phyloP scores from a whole-genome alignment of 2,329 filamentous ascomycete species.

The Diaporthe citri region DNA sequence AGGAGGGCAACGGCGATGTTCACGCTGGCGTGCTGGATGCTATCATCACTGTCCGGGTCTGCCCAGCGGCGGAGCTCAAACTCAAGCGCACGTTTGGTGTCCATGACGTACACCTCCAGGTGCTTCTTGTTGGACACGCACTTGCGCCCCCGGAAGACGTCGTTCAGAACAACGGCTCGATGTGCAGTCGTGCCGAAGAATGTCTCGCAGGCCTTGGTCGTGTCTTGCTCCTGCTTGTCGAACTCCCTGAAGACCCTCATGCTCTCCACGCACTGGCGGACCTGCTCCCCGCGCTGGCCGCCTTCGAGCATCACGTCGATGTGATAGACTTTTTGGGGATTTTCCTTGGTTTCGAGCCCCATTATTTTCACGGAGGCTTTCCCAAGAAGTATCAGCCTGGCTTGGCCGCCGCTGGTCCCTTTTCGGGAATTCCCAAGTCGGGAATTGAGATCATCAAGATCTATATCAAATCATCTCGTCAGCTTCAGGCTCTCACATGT shows the following conservation, averaged over 20 bases:
- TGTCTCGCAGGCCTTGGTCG: no score
- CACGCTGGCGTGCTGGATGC: not conserved
- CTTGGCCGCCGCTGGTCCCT: fast-evolving
- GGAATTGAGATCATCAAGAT: not conserved
- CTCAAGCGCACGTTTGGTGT: not conserved
- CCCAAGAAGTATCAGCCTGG: not conserved
- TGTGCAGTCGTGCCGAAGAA: not conserved
- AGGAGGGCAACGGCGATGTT: not conserved
- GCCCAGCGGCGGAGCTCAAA: not conserved
- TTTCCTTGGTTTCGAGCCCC: not conserved
- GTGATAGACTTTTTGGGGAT: not conserved
- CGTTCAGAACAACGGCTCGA: not conserved
- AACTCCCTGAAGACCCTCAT: not conserved
- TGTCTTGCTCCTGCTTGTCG: not conserved
- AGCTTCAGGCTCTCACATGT: not conserved
- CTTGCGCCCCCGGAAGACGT: no score
- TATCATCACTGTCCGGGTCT: not conserved
- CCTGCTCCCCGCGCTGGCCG: not conserved
- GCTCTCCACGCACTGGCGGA: not conserved
- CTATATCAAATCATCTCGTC: not conserved
- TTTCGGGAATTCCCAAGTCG: not conserved
- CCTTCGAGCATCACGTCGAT: not conserved
- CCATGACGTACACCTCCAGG: not conserved
- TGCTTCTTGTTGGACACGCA: not conserved
- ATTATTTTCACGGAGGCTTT: not conserved